Evolutionary conservation across 176 grass and related monocot genomes (phyloP).

Genomic region (Zoysia japonica): DNA sequence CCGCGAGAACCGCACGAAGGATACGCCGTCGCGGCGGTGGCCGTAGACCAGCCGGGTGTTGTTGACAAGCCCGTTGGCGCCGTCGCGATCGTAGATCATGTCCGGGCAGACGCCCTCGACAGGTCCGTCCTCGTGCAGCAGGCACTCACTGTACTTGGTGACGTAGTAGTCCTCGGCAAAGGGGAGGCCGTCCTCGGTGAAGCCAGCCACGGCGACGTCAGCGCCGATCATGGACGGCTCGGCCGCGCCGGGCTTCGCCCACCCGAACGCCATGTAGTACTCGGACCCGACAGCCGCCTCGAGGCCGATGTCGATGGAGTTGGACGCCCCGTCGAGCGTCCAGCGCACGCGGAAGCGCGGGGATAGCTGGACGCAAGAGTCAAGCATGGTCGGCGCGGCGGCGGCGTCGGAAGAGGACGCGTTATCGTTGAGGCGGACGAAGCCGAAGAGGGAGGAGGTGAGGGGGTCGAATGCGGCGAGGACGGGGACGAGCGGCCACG

Average conservation of each 20-base stretch:
- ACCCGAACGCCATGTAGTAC: conserved; percentile 95
- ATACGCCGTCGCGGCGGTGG: conserved; percentile 79
- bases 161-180: conserved; percentile 90
- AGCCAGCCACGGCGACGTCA: conserved; percentile 70
- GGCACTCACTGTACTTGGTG: conserved; percentile 68
- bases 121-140: conserved; percentile 50
- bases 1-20: conserved; percentile 72
- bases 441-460: conserved; percentile 92
- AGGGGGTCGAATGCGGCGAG: conserved; percentile 81
- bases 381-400: conserved; percentile 67
- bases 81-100: conserved; percentile 62
- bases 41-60: conserved; percentile 78
- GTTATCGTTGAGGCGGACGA: conserved; percentile 46
- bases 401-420: conserved; percentile 2
- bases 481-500: conserved; percentile 66
- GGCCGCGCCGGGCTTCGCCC: conserved; percentile 48
- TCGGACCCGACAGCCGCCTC: conserved; percentile 76
- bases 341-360: conserved; percentile 68
- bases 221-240: conserved; percentile 65
- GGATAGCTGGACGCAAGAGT: conserved; percentile 70
- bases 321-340: conserved; percentile 61
- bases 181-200: conserved; percentile 80
- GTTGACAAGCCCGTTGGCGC: conserved; percentile 47
- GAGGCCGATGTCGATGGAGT: conserved; percentile 74
- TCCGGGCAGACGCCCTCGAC: conserved; percentile 88